Base-by-base conservation (phyloP, 2,329 filamentous ascomycete genomes). In the Fusarium staphyleae region DNA sequence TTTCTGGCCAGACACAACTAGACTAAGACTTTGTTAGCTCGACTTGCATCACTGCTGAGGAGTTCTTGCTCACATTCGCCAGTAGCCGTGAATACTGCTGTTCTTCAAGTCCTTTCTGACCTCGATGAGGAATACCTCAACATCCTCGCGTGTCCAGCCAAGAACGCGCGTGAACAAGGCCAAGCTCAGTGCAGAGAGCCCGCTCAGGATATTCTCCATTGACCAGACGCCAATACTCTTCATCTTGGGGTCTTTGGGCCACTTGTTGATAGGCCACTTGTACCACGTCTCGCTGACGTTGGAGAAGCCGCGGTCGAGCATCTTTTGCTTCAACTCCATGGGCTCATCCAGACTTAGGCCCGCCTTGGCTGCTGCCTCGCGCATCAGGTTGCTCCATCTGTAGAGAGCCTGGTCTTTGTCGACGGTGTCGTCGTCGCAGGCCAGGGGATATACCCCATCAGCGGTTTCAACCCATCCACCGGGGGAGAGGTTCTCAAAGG, bases 201-300 rank as follows among this genome's bases (percentile, higher is more conserved):
- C 56, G 30, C 18, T 33, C 2, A 37, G 35, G 1, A 35, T 53
- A 2, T 59, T 60, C 33, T 60, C 42, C 3, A 56, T 55, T 0
- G 60, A 52, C 57, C 57, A 60, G 1, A 39, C 1, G 0, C 57
- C 57, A 2, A 60, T 33, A 24, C 52, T 45, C 6, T 60, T 60
- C 9, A 60, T 22, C 16, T 60, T 55, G 5, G 48, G 30, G 4
- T 59, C 57, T 10, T 32, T 60, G 1, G 57, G 51, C 57, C 56
- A 60, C 4, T 10, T 18, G 4, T 56, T 60, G 1, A 47, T 40
- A n/a, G 57, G 57, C 56, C 57, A 56, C 6, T 52, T 55, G 16
- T 52, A 60, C 10, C 29, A 34, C 2, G 8, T 2, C 5, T 60
- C 45, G 0, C 29, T 48, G 0, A 60, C 48, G 2, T 30, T 32